Evolutionary conservation across 2,329 filamentous ascomycete species (phyloP).

Genomic region (Myotisia sp.): DNA sequence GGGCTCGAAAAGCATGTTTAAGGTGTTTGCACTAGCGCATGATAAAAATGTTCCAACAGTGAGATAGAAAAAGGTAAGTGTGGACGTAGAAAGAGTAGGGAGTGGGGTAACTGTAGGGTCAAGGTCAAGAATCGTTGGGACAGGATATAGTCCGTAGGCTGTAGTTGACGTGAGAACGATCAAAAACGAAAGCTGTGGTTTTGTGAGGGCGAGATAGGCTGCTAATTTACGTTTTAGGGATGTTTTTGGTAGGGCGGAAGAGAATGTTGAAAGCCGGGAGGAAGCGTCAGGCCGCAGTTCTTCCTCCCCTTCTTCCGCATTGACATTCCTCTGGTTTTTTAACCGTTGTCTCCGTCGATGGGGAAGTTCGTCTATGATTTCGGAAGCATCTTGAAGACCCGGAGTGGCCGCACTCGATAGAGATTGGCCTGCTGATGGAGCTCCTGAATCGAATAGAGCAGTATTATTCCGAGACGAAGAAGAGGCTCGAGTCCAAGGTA

Average conservation of each 20-base stretch:
- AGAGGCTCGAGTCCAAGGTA: constrained; percentile 12
- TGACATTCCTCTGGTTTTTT: constrained; percentile 20
- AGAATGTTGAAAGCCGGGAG: constrained; percentile 43
- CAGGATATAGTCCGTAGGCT: constrained; percentile 83
- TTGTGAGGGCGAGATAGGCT: constrained; percentile 80
- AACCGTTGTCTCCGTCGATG: constrained; percentile 31
- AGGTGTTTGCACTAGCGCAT: constrained; percentile 77
- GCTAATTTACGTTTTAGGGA: constrained; percentile 55
- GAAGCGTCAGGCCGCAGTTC: constrained; percentile 46
- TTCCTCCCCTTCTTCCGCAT: constrained; percentile 18
- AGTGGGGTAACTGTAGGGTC: constrained; percentile 50
- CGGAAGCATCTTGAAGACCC: neutral
- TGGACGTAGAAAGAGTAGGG: constrained; percentile 54
- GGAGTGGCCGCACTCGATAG: neutral
- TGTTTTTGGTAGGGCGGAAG: constrained; percentile 41
- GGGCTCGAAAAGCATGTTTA: constrained; percentile 96
- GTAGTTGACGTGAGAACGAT: constrained; percentile 84
- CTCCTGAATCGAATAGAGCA: constrained; percentile 12
- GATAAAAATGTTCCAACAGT: constrained; percentile 79
- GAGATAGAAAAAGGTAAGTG: constrained; percentile 81
- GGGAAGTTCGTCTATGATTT: constrained; percentile 22
- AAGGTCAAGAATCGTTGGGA: constrained; percentile 71
- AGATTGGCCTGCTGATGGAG: constrained; percentile 5
- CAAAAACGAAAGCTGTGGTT: constrained; percentile 81
- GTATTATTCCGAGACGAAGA: constrained; percentile 17